A percentile compares a stretch with the other conserved stretches of the same genome.
These are phyloP conservation scores for Ustilago xerochloae DNA, from an alignment of 1,284 basidiomycete species.

Conservation along the genomic window DNA sequence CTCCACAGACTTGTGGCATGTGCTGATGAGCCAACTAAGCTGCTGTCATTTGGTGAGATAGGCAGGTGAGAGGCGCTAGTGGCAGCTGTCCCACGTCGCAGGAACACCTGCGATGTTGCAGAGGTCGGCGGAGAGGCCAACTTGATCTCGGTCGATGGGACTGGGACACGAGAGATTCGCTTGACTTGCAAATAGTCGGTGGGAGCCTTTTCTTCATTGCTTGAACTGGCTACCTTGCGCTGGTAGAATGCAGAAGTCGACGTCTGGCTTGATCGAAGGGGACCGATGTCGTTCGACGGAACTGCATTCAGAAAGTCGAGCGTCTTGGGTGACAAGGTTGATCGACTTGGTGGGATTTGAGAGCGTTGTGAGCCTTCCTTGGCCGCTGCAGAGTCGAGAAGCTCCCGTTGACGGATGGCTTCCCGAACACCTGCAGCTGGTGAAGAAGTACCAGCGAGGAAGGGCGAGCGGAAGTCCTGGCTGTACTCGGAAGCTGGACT, in stretches of 20 bases:
- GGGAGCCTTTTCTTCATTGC: not conserved
- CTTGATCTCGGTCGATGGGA: slow-evolving; percentile 20
- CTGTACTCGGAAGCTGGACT: slow-evolving; percentile 47
- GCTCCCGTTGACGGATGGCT: slow-evolving; percentile 42
- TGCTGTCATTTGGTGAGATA: slow-evolving; percentile 49
- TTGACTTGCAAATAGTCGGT: not conserved
- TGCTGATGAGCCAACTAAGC: slow-evolving; percentile 46
- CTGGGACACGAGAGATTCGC: slow-evolving; percentile 30
- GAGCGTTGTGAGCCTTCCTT: not conserved
- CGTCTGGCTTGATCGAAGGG: slow-evolving; percentile 24
- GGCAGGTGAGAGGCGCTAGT: slow-evolving; percentile 17
- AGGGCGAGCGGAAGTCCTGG: slow-evolving; percentile 35
- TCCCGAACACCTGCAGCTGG: slow-evolving; percentile 37
- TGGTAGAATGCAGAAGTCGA: slow-evolving; percentile 31
- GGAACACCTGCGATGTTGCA: slow-evolving; percentile 7
- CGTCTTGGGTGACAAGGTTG: slow-evolving; percentile 24
- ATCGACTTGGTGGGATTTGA: slow-evolving; percentile 22
- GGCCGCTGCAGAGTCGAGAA: slow-evolving; percentile 28
- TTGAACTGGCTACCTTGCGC: slow-evolving; percentile 1
- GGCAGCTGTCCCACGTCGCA: slow-evolving; percentile 15
- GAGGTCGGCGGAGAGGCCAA: slow-evolving; percentile 16
- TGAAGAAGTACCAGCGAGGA: slow-evolving; percentile 35
- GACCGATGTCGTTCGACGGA: slow-evolving; percentile 10
- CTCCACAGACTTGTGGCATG: slow-evolving; percentile 47
- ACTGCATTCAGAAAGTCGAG: slow-evolving; percentile 22